Base-by-base conservation (phyloP, 2,329 filamentous ascomycete genomes). In the Xylariaceae sp. region DNA sequence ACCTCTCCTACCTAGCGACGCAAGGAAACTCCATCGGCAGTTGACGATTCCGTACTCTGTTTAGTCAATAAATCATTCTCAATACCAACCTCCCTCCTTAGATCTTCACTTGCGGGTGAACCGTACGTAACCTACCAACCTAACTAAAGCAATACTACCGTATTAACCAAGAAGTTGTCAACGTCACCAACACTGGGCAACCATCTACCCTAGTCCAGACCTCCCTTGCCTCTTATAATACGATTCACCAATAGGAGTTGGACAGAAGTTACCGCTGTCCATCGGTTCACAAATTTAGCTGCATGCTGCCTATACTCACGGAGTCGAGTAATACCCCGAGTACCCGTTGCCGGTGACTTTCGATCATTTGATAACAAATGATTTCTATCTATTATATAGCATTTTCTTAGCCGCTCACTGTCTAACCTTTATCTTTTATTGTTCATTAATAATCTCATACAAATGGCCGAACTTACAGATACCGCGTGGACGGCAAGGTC, bases 401-500 rank as follows among this genome's bases (percentile, higher is more conserved):
- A 17, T n/a, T n/a, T 33, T 21, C 11, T 29, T 23, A 14, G 23
- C 34, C n/a, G 8, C 12, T 26, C 21, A 33, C n/a, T 12, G 24
- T 33, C 24, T 33, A n/a, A 7, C 11, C n/a, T 29, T 8, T 11
- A 17, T 31, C 17, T n/a, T 17, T 14, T 41, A 14, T 44, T 43
- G 36, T 43, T 14, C 28, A 11, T 23, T 53, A 29, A 16, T 19
- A 12, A 16, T n/a, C 14, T 36, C 7, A 37, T 23, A 58, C 21
- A 21, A 19, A 55, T 50, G 49, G 31, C 51, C 14, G 50, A 17
- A 26, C 58, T 43, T 6, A 33, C 44, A 21, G 54, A 47, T 16
- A 8, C 33, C 16, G 28, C 46, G 21, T 65, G 56, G 46, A 41
- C 34, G 37, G 58, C 43, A 47, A 56, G 34, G 56, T 57, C 62